phyloP scores from a whole-genome alignment of 768 basidiomycete species.

The Tricholoma sp. region DNA sequence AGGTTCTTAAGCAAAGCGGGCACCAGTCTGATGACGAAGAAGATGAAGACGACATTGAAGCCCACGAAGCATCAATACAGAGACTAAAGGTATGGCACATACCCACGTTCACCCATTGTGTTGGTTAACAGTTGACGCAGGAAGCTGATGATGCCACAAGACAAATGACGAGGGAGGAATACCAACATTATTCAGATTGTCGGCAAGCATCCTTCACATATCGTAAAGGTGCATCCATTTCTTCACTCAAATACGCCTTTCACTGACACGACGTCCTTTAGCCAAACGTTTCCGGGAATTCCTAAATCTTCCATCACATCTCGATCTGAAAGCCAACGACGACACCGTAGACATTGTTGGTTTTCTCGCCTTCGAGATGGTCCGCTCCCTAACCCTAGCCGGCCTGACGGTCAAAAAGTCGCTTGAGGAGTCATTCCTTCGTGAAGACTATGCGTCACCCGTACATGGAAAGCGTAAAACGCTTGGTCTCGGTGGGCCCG shows the following conservation, averaged over 20 bases:
- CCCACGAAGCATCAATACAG: slow-evolving; percentile 89
- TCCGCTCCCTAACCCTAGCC: slow-evolving; percentile 85
- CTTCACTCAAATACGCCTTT: not conserved
- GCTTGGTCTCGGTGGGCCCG: slow-evolving; percentile 36
- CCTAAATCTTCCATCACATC: slow-evolving; percentile 78
- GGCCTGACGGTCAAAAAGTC: slow-evolving; percentile 81
- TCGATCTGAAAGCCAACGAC: slow-evolving; percentile 88
- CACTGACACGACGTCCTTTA: slow-evolving; percentile 23
- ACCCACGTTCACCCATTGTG: not conserved
- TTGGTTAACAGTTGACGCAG: slow-evolving; percentile 27
- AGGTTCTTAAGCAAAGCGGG: slow-evolving; percentile 68
- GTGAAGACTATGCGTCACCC: slow-evolving; percentile 62
- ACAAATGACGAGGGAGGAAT: slow-evolving; percentile 95
- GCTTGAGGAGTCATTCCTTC: slow-evolving; percentile 64
- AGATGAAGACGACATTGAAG: slow-evolving; percentile 94
- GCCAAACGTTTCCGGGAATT: slow-evolving; percentile 95
- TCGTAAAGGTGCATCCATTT: slow-evolving; percentile 67
- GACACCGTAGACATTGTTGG: slow-evolving; percentile 96
- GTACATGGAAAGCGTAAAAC: slow-evolving; percentile 69
- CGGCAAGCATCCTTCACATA: slow-evolving; percentile 96
- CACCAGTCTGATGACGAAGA: slow-evolving; percentile 93
- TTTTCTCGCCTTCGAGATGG: slow-evolving; percentile 96
- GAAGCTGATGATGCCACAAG: slow-evolving; percentile 95
- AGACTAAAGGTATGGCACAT: slow-evolving; percentile 57
- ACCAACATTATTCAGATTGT: slow-evolving; percentile 95